Percentiles rank a stretch among this genome's conserved stretches.
Evolutionary conservation across 2,329 filamentous ascomycete species (phyloP).

Genomic region (Ascochyta clinopodiicola): DNA sequence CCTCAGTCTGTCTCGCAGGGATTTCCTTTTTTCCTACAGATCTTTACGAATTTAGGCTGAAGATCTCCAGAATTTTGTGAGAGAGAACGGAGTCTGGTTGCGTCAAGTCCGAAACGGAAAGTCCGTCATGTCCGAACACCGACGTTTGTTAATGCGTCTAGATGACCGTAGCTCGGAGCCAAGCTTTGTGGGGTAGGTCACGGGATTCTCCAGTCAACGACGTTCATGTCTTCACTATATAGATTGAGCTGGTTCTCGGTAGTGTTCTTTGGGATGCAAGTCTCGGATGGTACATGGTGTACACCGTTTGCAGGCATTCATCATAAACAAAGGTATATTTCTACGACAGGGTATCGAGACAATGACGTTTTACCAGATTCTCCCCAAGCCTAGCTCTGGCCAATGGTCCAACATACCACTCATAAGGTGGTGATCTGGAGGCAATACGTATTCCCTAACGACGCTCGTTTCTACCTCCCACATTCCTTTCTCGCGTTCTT

Average conservation of each 20-base stretch:
- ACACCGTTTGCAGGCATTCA: not conserved
- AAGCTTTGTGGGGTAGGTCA: slow-evolving; percentile 11
- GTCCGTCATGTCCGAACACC: slow-evolving; percentile 4
- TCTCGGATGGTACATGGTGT: not conserved
- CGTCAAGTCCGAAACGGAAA: not conserved
- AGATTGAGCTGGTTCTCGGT: not conserved
- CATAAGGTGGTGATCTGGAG: not conserved
- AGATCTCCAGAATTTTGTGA: too few relatives aligned
- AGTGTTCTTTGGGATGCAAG: not conserved
- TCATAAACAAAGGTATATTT: not conserved
- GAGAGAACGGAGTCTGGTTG: not conserved
- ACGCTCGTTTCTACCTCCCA: slow-evolving; percentile 53
- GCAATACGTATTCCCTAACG: slow-evolving; percentile 15
- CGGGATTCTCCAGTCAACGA: not conserved
- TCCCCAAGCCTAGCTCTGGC: not conserved
- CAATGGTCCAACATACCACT: not conserved
- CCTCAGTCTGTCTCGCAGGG: too few relatives aligned
- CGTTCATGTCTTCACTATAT: too few relatives aligned
- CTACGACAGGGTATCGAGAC: slow-evolving; percentile 11
- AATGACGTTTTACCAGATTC: not conserved
- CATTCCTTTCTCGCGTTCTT: slow-evolving; percentile 53
- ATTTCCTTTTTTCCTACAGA: too few relatives aligned
- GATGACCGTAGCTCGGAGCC: not conserved
- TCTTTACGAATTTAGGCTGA: too few relatives aligned
- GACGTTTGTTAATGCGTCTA: not conserved